These are phyloP conservation scores for Paxillus ammoniavirescens DNA, from an alignment of 768 basidiomycete species.

Conservation along the genomic window DNA sequence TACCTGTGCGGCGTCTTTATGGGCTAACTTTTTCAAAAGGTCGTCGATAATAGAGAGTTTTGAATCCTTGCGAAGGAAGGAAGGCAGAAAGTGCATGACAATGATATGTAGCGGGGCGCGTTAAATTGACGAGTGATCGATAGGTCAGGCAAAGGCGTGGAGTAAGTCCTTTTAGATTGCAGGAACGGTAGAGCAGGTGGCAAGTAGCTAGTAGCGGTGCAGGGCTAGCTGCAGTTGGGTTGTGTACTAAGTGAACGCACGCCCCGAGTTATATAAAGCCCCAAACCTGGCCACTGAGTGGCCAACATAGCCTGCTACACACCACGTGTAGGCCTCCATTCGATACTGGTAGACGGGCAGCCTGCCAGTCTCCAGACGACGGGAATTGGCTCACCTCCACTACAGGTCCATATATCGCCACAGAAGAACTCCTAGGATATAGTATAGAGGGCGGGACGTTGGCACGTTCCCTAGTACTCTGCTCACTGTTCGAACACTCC, in stretches of 20 bases:
- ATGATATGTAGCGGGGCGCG: constrained; percentile 3
- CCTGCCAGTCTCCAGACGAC: no score
- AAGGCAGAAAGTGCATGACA: constrained; percentile 25
- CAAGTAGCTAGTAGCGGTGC: background rate
- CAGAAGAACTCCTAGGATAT: no score
- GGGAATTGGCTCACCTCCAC: no score
- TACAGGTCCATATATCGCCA: no score
- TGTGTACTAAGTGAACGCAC: background rate
- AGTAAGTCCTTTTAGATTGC: background rate
- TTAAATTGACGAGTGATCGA: background rate
- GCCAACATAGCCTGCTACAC: background rate
- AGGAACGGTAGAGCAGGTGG: background rate
- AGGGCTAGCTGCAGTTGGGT: background rate
- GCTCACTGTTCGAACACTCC: no score
- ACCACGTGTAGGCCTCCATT: background rate
- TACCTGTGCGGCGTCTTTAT: constrained; percentile 21
- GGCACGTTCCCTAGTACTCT: no score
- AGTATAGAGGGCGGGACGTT: no score
- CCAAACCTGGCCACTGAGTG: no score
- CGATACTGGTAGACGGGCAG: no score
- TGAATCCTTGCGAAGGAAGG: constrained; percentile 26
- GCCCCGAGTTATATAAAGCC: background rate
- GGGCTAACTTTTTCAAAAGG: constrained; percentile 21
- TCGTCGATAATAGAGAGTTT: constrained; percentile 21
- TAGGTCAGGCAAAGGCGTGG: background rate